phyloP scores from a whole-genome alignment of 1,284 basidiomycete species.

The Vanrija sp. region DNA sequence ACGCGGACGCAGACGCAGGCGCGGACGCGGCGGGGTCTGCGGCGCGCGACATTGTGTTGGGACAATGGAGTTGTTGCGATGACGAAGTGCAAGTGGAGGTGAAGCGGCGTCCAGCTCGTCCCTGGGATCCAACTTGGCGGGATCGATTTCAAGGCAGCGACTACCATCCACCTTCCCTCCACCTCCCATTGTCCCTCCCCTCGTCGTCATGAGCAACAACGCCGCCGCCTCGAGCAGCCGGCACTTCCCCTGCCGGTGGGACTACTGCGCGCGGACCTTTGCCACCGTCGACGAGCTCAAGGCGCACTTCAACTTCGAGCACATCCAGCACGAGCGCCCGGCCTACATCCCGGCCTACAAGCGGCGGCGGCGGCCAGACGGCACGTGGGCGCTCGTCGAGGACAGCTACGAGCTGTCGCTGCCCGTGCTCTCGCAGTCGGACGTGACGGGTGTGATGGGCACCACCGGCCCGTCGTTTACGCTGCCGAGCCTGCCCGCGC shows the following conservation, averaged over 20 bases:
- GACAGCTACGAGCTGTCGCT: neutral
- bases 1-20: no score
- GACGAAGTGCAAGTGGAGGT: no score
- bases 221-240: no score
- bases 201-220: neutral
- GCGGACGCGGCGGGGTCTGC: no score
- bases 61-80: neutral
- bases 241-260: slow-evolving; percentile 14
- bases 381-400: slow-evolving; percentile 11
- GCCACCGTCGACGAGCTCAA: slow-evolving; percentile 1
- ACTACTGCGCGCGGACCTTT: slow-evolving; percentile 10
- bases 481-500: neutral
- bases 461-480: neutral
- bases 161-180: neutral
- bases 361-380: slow-evolving; percentile 9
- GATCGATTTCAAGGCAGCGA: no score
- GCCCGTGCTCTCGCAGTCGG: neutral
- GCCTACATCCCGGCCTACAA: slow-evolving; percentile 9
- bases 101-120: no score
- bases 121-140: no score
- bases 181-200: neutral
- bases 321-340: slow-evolving; percentile 9
- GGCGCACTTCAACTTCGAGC: slow-evolving; percentile 8
- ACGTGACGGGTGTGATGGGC: neutral
- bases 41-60: no score